A percentile compares a stretch with the other conserved stretches of the same genome.
Evolutionary conservation across 495 filamentous ascomycete genomes (phyloP).

Genomic region (Aspergillus kassunensis): DNA sequence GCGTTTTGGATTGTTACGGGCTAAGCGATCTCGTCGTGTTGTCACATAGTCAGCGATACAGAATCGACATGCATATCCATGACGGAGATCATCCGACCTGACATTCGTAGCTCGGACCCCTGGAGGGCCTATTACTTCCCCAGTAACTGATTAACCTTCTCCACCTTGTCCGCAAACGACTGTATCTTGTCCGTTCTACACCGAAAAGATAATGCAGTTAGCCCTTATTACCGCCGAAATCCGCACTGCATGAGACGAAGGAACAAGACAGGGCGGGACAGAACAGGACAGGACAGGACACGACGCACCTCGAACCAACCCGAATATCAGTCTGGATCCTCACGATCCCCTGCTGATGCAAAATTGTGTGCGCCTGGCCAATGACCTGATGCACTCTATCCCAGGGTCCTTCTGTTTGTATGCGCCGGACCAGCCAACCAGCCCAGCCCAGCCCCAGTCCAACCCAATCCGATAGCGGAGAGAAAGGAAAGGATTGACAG

Average conservation of each 20-base stretch:
- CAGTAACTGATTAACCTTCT: constrained; percentile 56
- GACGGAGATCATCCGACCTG: too few species aligned
- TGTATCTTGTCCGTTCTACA: constrained; percentile 66
- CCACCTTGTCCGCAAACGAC: constrained; percentile 62
- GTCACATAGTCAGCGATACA: too few species aligned
- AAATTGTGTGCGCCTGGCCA: constrained; percentile 80
- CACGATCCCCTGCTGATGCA: constrained; percentile 77
- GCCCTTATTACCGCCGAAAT: constrained; percentile 8
- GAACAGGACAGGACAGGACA: neutral
- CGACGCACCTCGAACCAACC: constrained; percentile 73
- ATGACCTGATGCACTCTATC: constrained; percentile 83
- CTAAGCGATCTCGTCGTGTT: too few species aligned
- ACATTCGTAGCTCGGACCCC: too few species aligned
- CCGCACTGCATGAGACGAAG: neutral
- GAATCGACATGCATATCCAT: neutral
- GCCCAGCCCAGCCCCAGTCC: too few species aligned
- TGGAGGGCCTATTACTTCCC: constrained; percentile 34
- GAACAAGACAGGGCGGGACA: neutral
- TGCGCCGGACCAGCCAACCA: neutral
- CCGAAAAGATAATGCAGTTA: constrained; percentile 10
- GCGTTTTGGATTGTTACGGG: constrained; percentile 10
- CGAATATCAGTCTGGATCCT: constrained; percentile 88
- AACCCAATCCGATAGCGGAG: too few species aligned
- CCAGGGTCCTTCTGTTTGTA: constrained; percentile 75
- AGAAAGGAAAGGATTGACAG: too few species aligned